These are phyloP conservation scores for Aureobasidium musti DNA, from an alignment of 2,329 filamentous ascomycete genomes.

Conservation along the genomic window DNA sequence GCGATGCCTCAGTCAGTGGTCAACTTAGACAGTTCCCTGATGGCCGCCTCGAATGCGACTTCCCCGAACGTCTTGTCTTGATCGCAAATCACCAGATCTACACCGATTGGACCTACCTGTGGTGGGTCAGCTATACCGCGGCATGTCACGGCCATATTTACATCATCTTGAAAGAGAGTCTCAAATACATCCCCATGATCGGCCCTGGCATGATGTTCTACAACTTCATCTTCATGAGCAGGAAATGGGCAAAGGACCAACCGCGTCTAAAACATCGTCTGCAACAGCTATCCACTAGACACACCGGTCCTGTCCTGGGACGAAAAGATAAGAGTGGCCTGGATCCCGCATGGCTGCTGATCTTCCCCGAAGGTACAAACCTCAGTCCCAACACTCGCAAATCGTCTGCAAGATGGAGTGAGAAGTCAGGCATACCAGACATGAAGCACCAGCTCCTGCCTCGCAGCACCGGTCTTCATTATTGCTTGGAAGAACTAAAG, in stretches of 20 bases:
- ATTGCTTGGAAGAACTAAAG: conserved; percentile 74
- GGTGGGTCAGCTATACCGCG: conserved; percentile 90
- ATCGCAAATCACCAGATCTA: conserved; percentile 91
- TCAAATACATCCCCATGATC: conserved; percentile 79
- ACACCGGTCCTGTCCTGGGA: conserved; percentile 44
- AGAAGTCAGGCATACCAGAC: conserved; percentile 70
- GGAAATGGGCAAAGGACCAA: conserved; percentile 81
- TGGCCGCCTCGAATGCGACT: conserved; percentile 74
- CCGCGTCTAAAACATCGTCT: conserved; percentile 73
- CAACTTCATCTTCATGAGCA: conserved; percentile 89
- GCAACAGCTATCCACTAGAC: conserved; percentile 63
- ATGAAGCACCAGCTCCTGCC: conserved; percentile 72
- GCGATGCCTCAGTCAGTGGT: conserved; percentile 74
- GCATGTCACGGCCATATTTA: conserved; percentile 83
- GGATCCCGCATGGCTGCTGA: conserved; percentile 81
- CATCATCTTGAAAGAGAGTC: conserved; percentile 85
- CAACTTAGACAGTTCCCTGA: conserved; percentile 71
- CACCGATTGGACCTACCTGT: conserved; percentile 89
- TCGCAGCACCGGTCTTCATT: conserved; percentile 76
- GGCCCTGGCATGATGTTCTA: conserved; percentile 84
- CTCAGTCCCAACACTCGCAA: conserved; percentile 69
- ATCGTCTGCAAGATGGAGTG: conserved; percentile 72
- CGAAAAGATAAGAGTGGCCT: conserved; percentile 36
- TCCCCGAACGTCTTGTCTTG: conserved; percentile 77
- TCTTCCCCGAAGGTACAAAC: conserved; percentile 89